Evolutionary conservation across 73 alveolate species (phyloP).

Genomic region (Tetrahymena elliotti): DNA sequence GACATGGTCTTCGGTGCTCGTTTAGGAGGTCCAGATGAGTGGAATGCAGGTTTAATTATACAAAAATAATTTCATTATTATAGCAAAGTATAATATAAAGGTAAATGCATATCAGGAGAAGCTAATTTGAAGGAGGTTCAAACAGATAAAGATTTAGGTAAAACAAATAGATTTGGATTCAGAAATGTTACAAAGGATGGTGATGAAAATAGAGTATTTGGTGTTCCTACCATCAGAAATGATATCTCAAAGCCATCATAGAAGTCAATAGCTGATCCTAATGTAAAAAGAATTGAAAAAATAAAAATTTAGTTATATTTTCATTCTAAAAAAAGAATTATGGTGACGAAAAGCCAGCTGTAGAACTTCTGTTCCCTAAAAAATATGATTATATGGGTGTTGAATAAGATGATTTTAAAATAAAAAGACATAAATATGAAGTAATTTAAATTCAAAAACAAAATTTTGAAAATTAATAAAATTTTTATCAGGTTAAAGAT

Average conservation of each 20-base stretch:
- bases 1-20: not conserved
- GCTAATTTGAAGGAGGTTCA: constrained; percentile 26
- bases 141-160: constrained; percentile 35
- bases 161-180: constrained; percentile 31
- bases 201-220: constrained; percentile 39
- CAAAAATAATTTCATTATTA: constrained; percentile 1
- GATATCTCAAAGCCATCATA: constrained; percentile 5
- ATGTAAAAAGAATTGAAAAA: not conserved
- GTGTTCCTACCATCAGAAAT: constrained; percentile 39
- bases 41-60: constrained; percentile 24
- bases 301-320: not conserved
- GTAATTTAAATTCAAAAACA: not conserved
- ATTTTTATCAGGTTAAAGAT: not conserved
- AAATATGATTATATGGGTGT: constrained; percentile 35
- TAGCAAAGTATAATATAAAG: not conserved
- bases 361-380: constrained; percentile 14
- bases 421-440: constrained; percentile 14
- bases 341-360: constrained; percentile 47
- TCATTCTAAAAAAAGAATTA: constrained; percentile 5
- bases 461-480: not conserved
- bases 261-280: constrained; percentile 42
- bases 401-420: constrained; percentile 11
- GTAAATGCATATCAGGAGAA: constrained; percentile 29
- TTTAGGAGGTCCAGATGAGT: not conserved
- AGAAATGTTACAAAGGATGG: constrained; percentile 27